Percentiles rank a stretch among this genome's conserved stretches.
Evolutionary conservation across 164 flowering plant genomes (phyloP).

Genomic region (Kingdonia uniflora): DNA sequence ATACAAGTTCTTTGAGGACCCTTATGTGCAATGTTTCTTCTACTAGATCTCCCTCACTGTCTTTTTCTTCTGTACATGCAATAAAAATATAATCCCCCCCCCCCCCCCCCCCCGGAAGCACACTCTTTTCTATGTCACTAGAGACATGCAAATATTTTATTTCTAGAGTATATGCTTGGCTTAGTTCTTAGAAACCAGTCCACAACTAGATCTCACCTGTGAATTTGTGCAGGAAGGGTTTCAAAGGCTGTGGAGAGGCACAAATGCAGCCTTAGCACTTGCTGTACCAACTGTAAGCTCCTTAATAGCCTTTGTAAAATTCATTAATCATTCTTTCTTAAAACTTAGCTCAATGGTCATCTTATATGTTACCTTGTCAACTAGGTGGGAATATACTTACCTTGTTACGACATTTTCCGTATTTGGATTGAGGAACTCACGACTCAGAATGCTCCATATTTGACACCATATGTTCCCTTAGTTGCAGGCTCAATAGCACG

Average conservation of each 20-base stretch:
- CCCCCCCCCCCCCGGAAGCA: too few relatives aligned
- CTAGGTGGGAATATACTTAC: conserved; percentile 94
- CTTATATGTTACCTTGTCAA: conserved; percentile 10
- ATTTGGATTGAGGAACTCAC: conserved; percentile 59
- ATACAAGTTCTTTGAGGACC: too few relatives aligned
- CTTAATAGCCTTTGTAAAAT: background rate
- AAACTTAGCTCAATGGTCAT: background rate
- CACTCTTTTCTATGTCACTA: too few relatives aligned
- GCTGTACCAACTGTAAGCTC: conserved; percentile 83
- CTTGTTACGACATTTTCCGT: conserved; percentile 84
- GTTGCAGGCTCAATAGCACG: conserved; percentile 88
- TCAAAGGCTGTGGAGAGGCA: conserved; percentile 86
- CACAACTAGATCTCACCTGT: too few relatives aligned
- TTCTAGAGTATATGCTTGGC: too few relatives aligned
- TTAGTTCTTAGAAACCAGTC: too few relatives aligned
- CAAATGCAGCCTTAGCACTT: conserved; percentile 87
- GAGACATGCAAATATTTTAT: too few relatives aligned
- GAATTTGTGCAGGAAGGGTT: conserved; percentile 71
- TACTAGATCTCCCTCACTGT: too few relatives aligned
- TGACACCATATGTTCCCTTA: conserved; percentile 80
- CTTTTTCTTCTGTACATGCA: too few relatives aligned
- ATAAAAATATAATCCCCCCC: too few relatives aligned
- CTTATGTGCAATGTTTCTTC: too few relatives aligned
- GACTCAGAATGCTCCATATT: conserved; percentile 37
- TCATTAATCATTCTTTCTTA: background rate